Evolutionary conservation across 2,329 filamentous ascomycete species (phyloP), one percentile per base, ranked within the genome.

Genomic region (Tolypocladium pustulatum): DNA sequence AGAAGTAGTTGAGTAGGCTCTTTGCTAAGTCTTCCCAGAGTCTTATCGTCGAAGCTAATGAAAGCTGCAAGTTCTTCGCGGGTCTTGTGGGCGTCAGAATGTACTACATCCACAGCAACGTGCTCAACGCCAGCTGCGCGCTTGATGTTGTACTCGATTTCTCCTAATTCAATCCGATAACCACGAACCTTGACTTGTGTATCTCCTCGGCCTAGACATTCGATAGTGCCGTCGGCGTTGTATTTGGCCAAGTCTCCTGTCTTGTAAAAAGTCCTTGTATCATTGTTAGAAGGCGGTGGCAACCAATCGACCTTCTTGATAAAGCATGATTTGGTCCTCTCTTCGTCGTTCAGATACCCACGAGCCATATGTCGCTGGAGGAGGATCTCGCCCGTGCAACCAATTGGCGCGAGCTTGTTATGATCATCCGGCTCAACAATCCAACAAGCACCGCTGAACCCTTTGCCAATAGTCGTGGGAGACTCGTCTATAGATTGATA

Each of bases 101-200:
- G 46, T 4, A 60, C n/a, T 10, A 62, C 58, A 27, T 60, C 60
- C 32, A 57, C 58, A 22, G 17, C 55, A 34, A 58, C 58, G 25
- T 62, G 60, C 10, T 32, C 36, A 20, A 55, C 51, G 8, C 51
- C 54, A 5, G 56, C 36, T 3, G 60, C 22, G 4, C 38, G 37
- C 27, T 58, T 51, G 1, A 41, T 43, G n/a, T 65, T 40, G 6
- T 62, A 53, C 46, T 68, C 67, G 5, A 69, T 40, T 41, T 67
- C 66, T 0, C 61, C 64, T 13, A 81, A 71, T 68, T 81, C 85
- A 52, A 82, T 73, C 55, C 81, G 69, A 60, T 78, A 83, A 27
- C 85, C 85, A 20, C 77, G 75, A 10, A 86, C 68, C 66, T 86
- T 86, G 55, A 84, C 75, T 64, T 85, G 82, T 0, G 75, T 75